Evolutionary conservation across 2,329 filamentous ascomycete species (phyloP), one percentile per base, ranked within the genome.

Genomic region (Colletotrichum ledebouriae): DNA sequence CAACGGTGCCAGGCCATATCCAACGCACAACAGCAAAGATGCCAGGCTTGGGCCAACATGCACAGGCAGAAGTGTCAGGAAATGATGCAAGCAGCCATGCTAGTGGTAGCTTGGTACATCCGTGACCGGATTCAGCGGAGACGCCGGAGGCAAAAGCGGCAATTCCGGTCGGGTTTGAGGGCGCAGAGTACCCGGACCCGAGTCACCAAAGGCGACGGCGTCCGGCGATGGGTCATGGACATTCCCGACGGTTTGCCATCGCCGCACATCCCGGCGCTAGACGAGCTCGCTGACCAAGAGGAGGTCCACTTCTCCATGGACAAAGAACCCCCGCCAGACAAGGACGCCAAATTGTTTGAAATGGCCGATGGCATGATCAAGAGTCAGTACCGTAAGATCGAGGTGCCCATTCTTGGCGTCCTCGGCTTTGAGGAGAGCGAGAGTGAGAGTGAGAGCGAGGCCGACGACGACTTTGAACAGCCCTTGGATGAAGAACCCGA

Each of bases 61-160:
- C 81, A 84, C 73, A 78, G 81, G 47, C 80, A 83, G 71, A 81
- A 82, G 72, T 83, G 80, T 71, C 82, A 83, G 73, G 82, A 84
- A 69, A 82, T 82, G 78, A 83, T 80, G 76, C 82, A 83, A 71
- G 82, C 82, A 0, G 81, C 83, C 65, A 84, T 84, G 80, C 73
- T 85, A 22, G 80, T 84, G 4, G 81, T 85, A 37, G 83, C 83
- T 12, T 85, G 83, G 83, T 84, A 85, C 71, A 79, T 84, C 49
- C 79, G 83, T 49, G 83, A 84, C 71, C 80, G 82, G 37, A 82
- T 84, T 71, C 76, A 79, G 67, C 78, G 82, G 37, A 77, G 82
- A 33, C 77, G 82, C 49, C 77, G 76, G 71, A 75, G 78, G 59
- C 76, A 80, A 72, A 82, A 80, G 76, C 77, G 79, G 17, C 73